Base-by-base conservation (phyloP, 2,329 filamentous ascomycete species). In the Apiospora koreana region DNA sequence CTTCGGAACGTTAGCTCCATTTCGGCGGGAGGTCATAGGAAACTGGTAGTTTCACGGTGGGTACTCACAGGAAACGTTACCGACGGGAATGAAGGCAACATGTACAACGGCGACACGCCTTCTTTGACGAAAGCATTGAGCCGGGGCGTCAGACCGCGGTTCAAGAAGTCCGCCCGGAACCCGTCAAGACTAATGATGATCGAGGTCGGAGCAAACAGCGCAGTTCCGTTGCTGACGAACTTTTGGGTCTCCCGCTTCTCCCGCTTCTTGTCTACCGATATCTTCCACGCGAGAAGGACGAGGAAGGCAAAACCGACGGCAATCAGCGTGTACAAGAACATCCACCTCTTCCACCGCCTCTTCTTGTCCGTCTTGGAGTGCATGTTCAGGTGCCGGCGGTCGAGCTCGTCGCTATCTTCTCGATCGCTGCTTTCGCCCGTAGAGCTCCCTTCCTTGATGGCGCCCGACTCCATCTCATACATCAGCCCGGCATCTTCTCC, bases 141-240 rank as follows among this genome's bases (percentile, higher is more conserved):
- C 1, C 92, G 91, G 0, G 95, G 96, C 1, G 95, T 98, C 42
- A 98, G 83, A 0, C 91, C 92, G 18, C 94, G 91, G 73, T 92
- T 89, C 50, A 99, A 85, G 77, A 98, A 98, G 79, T 98, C 96
- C 25, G 96, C 95, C 21, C 96, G 92, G 83, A 99, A 98, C 3
- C 96, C 96, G 81, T 99, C 96, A 23, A 99, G 87, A 64, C 95
- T 98, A 78, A 99, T 93, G 69, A 98, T 86, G 71, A 99, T 92
- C 1, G 96, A 98, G 0, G 96, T 99, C 0, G 95, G 94, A 12
- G 91, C 92, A 79, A 98, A 99, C 5, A 94, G 83, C 1, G 94
- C 93, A 0, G 94, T 97, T 69, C 96, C 96, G 79, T 99, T 99
- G 83, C 87, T 91, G 71, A 87, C 76, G 28, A 88, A 74, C 38